Percentiles rank a stretch among this genome's conserved stretches.
phyloP scores from a whole-genome alignment of 2,329 filamentous ascomycete species.

The Penicillium frequentans region DNA sequence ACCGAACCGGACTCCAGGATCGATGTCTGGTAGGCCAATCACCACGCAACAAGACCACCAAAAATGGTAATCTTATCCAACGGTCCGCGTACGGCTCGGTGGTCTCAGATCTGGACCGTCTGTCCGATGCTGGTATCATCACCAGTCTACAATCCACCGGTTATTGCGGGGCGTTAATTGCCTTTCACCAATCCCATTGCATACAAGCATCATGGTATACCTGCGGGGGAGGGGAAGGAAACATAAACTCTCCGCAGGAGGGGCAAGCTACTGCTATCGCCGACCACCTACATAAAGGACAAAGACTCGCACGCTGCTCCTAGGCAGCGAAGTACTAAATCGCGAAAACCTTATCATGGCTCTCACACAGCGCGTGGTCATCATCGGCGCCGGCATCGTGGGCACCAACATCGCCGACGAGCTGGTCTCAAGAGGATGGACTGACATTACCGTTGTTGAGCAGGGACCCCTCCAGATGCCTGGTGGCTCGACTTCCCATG shows the following conservation, averaged over 20 bases:
- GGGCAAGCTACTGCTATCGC: not conserved
- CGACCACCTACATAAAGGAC: constrained; percentile 10
- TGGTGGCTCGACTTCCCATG: constrained; percentile 65
- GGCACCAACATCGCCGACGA: constrained; percentile 65
- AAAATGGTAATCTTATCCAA: constrained; percentile 16
- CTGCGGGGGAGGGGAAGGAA: constrained; percentile 3
- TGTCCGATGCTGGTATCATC: constrained; percentile 11
- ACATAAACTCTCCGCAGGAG: constrained; percentile 1
- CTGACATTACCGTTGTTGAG: constrained; percentile 63
- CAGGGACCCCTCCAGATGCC: constrained; percentile 64
- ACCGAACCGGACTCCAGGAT: constrained; percentile 1
- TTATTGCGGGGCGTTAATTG: constrained; percentile 13
- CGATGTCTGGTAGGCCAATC: constrained; percentile 10
- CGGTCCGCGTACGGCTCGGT: constrained; percentile 1
- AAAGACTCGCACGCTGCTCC: constrained; percentile 1
- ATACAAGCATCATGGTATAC: constrained; percentile 10
- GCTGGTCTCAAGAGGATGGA: constrained; percentile 63
- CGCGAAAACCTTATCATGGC: constrained; percentile 28
- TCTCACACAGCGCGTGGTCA: constrained; percentile 51
- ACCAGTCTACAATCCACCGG: constrained; percentile 6
- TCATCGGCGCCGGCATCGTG: constrained; percentile 65
- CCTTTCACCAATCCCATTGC: not conserved
- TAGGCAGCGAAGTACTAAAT: not conserved
- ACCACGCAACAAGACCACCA: not conserved
- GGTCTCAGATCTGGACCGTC: not conserved